phyloP scores from a whole-genome alignment of 768 basidiomycete species.

The Pleurotus citrinopileatus region DNA sequence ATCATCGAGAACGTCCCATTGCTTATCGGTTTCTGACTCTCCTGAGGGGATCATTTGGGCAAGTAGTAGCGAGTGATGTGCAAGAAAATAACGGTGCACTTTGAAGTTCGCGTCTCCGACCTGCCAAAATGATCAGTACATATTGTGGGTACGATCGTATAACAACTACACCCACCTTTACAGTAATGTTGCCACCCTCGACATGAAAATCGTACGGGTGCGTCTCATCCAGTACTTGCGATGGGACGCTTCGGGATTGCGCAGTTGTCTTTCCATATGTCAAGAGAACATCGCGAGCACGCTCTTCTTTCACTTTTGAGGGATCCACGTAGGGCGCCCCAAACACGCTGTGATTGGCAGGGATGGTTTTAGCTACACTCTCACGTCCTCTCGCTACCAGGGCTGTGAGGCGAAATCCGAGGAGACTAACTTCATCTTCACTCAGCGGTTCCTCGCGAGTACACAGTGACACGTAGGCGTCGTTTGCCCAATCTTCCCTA shows the following conservation, averaged over 20 bases:
- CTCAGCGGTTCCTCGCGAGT: conserved; percentile 29
- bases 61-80: neutral
- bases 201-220: too few species aligned
- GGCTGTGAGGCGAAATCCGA: conserved; percentile 17
- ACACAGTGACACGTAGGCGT: conserved; percentile 35
- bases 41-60: too few species aligned
- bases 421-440: conserved; percentile 26
- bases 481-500: conserved; percentile 29
- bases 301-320: too few species aligned
- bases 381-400: conserved; percentile 11
- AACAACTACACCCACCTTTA: too few species aligned
- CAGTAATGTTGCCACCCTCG: too few species aligned
- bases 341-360: neutral
- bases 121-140: neutral
- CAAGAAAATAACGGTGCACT: neutral
- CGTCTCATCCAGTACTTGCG: too few species aligned
- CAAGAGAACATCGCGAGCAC: too few species aligned
- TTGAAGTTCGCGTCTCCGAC: neutral
- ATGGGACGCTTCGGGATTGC: too few species aligned
- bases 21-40: too few species aligned
- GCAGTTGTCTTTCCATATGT: too few species aligned
- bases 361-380: neutral
- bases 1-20: neutral
- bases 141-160: too few species aligned
- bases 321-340: too few species aligned